Evolutionary conservation across 805 yeast species (phyloP).

Genomic region (Zygoascus tannicola): DNA sequence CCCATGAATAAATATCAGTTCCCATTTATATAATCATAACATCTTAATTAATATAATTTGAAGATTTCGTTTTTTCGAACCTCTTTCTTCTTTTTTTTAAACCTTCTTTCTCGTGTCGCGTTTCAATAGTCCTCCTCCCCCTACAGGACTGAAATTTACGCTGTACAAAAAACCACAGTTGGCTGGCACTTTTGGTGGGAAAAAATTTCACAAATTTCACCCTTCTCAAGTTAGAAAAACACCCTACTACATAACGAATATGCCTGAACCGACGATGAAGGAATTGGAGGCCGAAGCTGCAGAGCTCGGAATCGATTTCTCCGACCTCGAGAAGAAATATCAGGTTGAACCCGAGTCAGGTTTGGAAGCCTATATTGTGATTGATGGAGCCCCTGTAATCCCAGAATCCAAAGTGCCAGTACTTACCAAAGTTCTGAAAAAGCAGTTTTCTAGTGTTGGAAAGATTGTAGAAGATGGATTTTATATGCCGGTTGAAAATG

Average conservation of each 20-base stretch:
- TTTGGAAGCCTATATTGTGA: conserved; percentile 70
- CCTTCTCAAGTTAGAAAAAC: background rate
- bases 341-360: conserved; percentile 50
- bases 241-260: background rate
- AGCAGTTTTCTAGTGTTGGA: conserved; percentile 71
- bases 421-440: conserved; percentile 74
- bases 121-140: too few species aligned
- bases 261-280: conserved; percentile 14
- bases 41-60: too few species aligned
- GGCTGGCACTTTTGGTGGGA: too few species aligned
- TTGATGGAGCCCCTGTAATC: conserved; percentile 93
- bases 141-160: too few species aligned
- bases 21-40: too few species aligned
- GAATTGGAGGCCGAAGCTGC: conserved; percentile 2
- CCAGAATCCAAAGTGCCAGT: conserved; percentile 82
- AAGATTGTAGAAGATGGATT: conserved; percentile 57
- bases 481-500: conserved; percentile 64
- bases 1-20: too few species aligned
- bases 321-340: conserved; percentile 76
- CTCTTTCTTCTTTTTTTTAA: too few species aligned
- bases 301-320: conserved; percentile 52
- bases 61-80: too few species aligned
- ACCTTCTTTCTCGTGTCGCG: too few species aligned
- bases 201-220: background rate
- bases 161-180: too few species aligned